Conservation (phyloP, 2,329 filamentous ascomycete species). For the Phaeoacremonium minimum region DNA sequence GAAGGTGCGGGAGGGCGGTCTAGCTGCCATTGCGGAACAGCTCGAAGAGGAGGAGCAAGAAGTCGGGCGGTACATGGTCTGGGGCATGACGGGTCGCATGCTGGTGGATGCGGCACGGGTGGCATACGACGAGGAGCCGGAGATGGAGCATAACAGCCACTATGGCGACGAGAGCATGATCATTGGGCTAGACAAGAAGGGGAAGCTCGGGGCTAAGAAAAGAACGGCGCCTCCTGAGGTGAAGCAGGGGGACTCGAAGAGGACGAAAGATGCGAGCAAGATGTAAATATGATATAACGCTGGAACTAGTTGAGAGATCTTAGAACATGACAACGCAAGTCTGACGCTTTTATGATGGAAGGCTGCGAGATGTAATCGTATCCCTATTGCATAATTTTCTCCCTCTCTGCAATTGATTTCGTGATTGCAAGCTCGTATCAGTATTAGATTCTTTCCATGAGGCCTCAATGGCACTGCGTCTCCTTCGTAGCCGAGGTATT, state of each 20-base stretch:
- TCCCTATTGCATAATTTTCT: too few relatives aligned
- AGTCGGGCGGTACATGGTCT: constrained; percentile 70
- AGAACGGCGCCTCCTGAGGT: constrained; percentile 21
- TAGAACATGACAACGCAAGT: too few relatives aligned
- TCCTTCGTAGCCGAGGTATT: constrained; percentile 71
- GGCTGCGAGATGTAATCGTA: too few relatives aligned
- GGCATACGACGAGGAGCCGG: constrained; percentile 77
- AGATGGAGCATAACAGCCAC: constrained; percentile 66
- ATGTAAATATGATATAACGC: too few relatives aligned
- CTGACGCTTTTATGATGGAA: too few relatives aligned
- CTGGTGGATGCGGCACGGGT: constrained; percentile 82
- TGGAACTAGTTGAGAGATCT: too few relatives aligned
- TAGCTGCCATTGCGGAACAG: constrained; percentile 37
- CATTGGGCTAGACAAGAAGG: constrained; percentile 35
- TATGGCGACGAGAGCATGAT: constrained; percentile 52
- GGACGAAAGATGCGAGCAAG: constrained; percentile 25
- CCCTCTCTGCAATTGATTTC: too few relatives aligned
- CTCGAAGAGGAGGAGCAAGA: constrained; percentile 42
- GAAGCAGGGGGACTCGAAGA: constrained; percentile 27
- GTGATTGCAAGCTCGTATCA: too few relatives aligned
- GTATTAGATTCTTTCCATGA: too few relatives aligned
- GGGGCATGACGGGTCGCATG: constrained; percentile 92
- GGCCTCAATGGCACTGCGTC: constrained; percentile 82
- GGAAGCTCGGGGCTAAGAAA: constrained; percentile 41
- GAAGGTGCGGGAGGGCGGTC: constrained; percentile 24